Percentiles rank a stretch among this genome's conserved stretches.
Evolutionary conservation across 768 basidiomycete species (phyloP).

Genomic region (Pseudohyphozyma bogoriensis): DNA sequence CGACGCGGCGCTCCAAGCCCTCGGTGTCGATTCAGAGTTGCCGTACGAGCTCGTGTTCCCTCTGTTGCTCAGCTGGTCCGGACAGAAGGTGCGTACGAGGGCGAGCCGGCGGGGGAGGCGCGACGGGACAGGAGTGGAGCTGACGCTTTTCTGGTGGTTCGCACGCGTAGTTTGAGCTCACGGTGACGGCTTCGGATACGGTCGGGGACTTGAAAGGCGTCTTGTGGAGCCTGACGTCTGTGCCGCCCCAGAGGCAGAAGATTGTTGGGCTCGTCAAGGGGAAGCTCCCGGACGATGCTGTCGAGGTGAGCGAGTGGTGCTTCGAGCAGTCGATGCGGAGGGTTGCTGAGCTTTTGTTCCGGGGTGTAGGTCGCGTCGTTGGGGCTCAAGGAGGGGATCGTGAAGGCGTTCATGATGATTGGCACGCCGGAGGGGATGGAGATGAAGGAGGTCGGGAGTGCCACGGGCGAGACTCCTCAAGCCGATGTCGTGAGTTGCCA

Average conservation of each 20-base stretch:
- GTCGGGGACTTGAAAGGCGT: constrained; percentile 61
- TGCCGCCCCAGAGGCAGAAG: constrained; percentile 78
- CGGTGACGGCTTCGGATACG: constrained; percentile 10
- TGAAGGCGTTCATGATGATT: constrained; percentile 54
- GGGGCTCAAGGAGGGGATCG: constrained; percentile 1
- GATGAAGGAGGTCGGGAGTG: constrained; percentile 59
- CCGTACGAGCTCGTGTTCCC: no score
- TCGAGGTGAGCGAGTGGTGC: constrained; percentile 52
- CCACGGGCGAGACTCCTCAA: constrained; percentile 56
- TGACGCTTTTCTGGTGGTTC: no score
- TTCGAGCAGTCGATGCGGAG: no score
- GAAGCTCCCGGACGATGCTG: constrained; percentile 66
- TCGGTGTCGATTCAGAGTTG: no score
- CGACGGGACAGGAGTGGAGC: no score
- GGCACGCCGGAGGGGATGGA: constrained; percentile 79
- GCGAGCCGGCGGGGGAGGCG: no score
- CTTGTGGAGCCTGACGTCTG: constrained; percentile 59
- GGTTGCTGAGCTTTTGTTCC: no score
- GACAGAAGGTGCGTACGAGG: no score
- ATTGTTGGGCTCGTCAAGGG: constrained; percentile 75
- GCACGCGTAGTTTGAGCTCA: background rate
- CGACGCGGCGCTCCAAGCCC: no score
- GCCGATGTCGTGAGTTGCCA: no score
- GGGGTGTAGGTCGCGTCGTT: no score
- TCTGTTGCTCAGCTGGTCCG: no score